phyloP scores from a whole-genome alignment of 2,329 filamentous ascomycete species.

The Emericellopsis cladophorae region DNA sequence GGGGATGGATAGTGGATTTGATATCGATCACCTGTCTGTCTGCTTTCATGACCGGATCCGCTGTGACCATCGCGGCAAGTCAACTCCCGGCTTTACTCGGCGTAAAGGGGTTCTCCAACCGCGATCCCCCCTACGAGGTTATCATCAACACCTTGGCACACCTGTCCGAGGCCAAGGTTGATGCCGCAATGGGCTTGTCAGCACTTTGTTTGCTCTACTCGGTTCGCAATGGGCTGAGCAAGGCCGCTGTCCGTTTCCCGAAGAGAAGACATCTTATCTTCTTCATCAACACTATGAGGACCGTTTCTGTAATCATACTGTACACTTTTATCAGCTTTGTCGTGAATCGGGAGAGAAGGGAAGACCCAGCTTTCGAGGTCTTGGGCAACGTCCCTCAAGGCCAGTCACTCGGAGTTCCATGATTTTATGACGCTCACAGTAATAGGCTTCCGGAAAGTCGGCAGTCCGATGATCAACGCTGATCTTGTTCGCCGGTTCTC shows the following conservation, averaged over 20 bases:
- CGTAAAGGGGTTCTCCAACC: slow-evolving; percentile 59
- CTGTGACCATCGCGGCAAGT: slow-evolving; percentile 74
- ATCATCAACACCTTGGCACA: slow-evolving; percentile 72
- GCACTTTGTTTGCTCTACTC: slow-evolving; percentile 67
- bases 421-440: background rate
- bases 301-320: slow-evolving; percentile 79
- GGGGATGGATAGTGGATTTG: slow-evolving; percentile 85
- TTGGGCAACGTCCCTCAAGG: slow-evolving; percentile 66
- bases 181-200: slow-evolving; percentile 81
- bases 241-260: slow-evolving; percentile 56
- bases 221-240: slow-evolving; percentile 55
- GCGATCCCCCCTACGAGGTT: slow-evolving; percentile 68
- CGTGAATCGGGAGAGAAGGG: slow-evolving; percentile 56
- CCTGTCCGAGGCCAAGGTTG: slow-evolving; percentile 49
- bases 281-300: slow-evolving; percentile 82
- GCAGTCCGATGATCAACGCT: slow-evolving; percentile 56
- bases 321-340: slow-evolving; percentile 88
- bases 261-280: slow-evolving; percentile 64
- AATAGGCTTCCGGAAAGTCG: slow-evolving; percentile 65
- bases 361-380: slow-evolving; percentile 59
- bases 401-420: slow-evolving; percentile 3
- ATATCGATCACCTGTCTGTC: slow-evolving; percentile 85
- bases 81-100: slow-evolving; percentile 78
- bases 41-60: slow-evolving; percentile 94
- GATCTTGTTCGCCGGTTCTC: slow-evolving; percentile 57